Evolutionary conservation across 75 land plant species (phyloP).

Genomic region (Cunninghamia lanceolata): DNA sequence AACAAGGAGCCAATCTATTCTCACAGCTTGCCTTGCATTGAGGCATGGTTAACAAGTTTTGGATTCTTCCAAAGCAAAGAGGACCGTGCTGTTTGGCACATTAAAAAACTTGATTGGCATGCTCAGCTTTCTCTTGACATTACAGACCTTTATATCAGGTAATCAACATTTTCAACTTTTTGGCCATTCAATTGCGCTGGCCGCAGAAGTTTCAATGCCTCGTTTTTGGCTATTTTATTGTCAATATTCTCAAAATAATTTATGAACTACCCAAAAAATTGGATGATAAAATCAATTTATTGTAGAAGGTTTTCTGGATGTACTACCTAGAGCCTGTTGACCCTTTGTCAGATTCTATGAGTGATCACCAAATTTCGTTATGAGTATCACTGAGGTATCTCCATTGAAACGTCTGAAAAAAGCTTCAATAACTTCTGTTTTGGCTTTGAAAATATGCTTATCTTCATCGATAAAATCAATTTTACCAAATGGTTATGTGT

Average conservation of each 20-base stretch:
- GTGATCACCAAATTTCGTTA: no score
- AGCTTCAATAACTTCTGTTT: no score
- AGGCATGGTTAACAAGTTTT: slow-evolving; percentile 84
- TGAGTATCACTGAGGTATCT: no score
- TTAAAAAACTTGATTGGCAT: slow-evolving; percentile 80
- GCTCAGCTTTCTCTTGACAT: slow-evolving; percentile 88
- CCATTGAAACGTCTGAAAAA: no score
- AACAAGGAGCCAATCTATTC: slow-evolving; percentile 92
- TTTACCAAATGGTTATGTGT: no score
- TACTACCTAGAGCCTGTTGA: not conserved
- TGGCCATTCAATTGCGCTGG: not conserved
- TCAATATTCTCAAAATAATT: not conserved
- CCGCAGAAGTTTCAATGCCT: not conserved
- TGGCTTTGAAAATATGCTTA: no score
- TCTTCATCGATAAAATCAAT: no score
- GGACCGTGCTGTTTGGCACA: slow-evolving; percentile 79
- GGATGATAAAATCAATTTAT: not conserved
- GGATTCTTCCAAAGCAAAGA: slow-evolving; percentile 78
- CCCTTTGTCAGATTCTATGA: no score
- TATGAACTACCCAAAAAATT: not conserved
- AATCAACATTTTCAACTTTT: not conserved
- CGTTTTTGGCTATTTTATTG: not conserved
- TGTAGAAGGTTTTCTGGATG: not conserved
- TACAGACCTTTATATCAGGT: slow-evolving; percentile 90
- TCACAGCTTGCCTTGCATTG: slow-evolving; percentile 95